Evolutionary conservation across 805 yeast genomes (phyloP).

Genomic region (Tetrapisispora nanseiensis): DNA sequence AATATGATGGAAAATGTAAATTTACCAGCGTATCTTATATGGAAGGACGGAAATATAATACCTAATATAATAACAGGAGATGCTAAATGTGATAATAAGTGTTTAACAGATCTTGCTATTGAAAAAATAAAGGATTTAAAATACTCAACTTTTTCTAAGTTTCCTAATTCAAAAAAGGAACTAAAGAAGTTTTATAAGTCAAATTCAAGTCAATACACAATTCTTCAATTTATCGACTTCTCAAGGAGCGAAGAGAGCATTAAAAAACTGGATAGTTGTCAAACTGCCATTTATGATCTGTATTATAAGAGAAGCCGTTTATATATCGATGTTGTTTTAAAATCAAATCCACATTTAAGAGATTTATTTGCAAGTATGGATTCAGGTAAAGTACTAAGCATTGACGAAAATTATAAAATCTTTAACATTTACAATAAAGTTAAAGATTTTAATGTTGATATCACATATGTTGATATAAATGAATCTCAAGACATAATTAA

Average conservation of each 20-base stretch:
- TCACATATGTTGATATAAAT: not conserved
- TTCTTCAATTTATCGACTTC: not conserved
- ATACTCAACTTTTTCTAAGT: not conserved
- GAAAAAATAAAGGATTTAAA: not conserved
- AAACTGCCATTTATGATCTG: not conserved
- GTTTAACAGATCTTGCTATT: not conserved
- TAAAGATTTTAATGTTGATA: not conserved
- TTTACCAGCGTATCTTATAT: conserved; percentile 50
- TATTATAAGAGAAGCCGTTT: not conserved
- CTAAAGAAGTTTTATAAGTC: not conserved
- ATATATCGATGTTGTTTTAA: not conserved
- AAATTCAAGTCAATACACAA: not conserved
- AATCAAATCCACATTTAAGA: not conserved
- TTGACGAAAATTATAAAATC: too few species aligned
- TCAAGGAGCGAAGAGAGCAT: not conserved
- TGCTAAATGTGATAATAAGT: not conserved
- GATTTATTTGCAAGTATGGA: not conserved
- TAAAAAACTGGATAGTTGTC: not conserved
- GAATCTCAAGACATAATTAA: not conserved
- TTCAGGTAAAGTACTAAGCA: too few species aligned
- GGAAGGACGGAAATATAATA: conserved; percentile 44
- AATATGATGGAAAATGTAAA: conserved; percentile 45
- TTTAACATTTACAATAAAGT: not conserved
- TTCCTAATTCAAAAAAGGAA: not conserved
- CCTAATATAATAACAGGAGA: not conserved